Conservation (phyloP, 2,329 filamentous ascomycete species). For the Esteya vermicola region DNA sequence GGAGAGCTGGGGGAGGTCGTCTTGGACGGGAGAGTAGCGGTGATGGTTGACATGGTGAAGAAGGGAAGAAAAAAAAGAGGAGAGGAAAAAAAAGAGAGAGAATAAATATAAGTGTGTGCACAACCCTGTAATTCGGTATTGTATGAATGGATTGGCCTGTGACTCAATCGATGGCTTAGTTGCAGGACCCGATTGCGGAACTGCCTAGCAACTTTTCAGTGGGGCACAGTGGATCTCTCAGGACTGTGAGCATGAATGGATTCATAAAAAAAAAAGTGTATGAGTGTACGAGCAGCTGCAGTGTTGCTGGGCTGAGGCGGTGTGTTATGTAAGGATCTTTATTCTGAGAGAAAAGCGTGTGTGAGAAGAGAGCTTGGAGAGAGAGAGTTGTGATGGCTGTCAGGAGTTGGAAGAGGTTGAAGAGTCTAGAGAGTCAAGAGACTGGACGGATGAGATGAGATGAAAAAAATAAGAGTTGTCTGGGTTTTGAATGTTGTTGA, state of each 20-base stretch:
- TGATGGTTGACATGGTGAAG: background rate
- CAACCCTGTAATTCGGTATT: background rate
- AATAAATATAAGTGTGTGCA: background rate
- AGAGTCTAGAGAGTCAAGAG: too few relatives aligned
- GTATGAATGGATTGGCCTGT: background rate
- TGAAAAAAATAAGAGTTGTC: background rate
- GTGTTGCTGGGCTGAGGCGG: background rate
- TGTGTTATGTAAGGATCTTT: background rate
- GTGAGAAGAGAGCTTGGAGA: too few relatives aligned
- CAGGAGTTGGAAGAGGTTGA: too few relatives aligned
- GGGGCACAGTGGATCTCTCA: conserved; percentile 2
- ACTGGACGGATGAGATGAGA: too few relatives aligned
- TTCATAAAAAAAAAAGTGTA: background rate
- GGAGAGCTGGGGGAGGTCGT: background rate
- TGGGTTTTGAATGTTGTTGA: background rate
- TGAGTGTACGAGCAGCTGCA: background rate
- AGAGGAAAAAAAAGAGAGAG: too few relatives aligned
- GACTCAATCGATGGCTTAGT: too few relatives aligned
- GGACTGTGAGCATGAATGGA: background rate
- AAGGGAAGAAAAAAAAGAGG: too few relatives aligned
- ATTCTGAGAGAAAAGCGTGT: too few relatives aligned
- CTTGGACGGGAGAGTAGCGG: background rate
- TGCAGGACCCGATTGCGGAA: conserved; percentile 11
- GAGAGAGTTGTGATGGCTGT: too few relatives aligned
- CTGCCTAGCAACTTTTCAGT: conserved; percentile 4